Evolutionary conservation across 805 yeast genomes (phyloP).

Genomic region (Candida ascalaphidarum): DNA sequence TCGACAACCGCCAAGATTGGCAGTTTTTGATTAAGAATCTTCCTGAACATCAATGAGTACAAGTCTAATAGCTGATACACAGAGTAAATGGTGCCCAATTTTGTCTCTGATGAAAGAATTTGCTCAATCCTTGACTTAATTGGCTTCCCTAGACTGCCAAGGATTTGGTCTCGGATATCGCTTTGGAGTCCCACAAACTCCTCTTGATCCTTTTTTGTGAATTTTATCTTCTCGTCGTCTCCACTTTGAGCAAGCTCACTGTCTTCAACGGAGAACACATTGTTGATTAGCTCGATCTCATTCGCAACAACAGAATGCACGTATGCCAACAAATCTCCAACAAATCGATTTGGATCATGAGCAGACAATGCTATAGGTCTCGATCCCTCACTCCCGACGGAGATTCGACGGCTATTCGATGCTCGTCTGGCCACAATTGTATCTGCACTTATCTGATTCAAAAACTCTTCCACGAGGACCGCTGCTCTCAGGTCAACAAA

Average conservation of each 20-base stretch:
- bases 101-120: slow-evolving; percentile 55
- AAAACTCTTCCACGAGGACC: slow-evolving; percentile 56
- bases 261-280: slow-evolving; percentile 36
- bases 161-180: slow-evolving; percentile 38
- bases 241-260: slow-evolving; percentile 10
- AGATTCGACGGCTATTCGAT: slow-evolving; percentile 3
- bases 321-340: slow-evolving; percentile 85
- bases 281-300: slow-evolving; percentile 69
- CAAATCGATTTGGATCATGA: slow-evolving; percentile 72
- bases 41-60: slow-evolving; percentile 61
- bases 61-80: slow-evolving; percentile 57
- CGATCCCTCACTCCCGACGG: slow-evolving; percentile 1
- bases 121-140: slow-evolving; percentile 60
- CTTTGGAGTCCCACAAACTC: slow-evolving; percentile 21
- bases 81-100: slow-evolving; percentile 45
- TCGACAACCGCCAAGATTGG: slow-evolving; percentile 15
- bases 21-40: slow-evolving; percentile 18
- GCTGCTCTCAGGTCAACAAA: slow-evolving; percentile 68
- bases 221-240: slow-evolving; percentile 11
- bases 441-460: slow-evolving; percentile 35
- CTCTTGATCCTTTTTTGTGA: slow-evolving; percentile 2
- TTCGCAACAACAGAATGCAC: slow-evolving; percentile 79
- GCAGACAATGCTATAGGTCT: slow-evolving; percentile 57
- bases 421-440: slow-evolving; percentile 2
- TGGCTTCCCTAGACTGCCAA: slow-evolving; percentile 51